Percentiles rank a stretch among this genome's conserved stretches.
Evolutionary conservation across 805 yeast species (phyloP).

Genomic region (Wickerhamomyces hampshirensis): DNA sequence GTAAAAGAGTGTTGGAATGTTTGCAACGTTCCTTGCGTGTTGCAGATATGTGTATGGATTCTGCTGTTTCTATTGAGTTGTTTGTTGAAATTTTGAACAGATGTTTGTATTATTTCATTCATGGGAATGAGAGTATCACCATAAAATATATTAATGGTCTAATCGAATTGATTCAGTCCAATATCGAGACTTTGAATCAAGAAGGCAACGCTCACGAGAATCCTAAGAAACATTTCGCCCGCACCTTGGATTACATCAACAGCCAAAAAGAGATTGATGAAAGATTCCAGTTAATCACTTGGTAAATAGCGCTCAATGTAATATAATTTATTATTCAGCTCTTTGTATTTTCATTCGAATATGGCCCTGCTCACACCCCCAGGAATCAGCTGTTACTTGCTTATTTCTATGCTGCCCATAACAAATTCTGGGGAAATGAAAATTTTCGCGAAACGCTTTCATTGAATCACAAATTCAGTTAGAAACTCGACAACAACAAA

Average conservation of each 20-base stretch:
- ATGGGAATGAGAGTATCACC: constrained; percentile 67
- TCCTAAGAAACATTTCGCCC: constrained; percentile 49
- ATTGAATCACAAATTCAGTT: no score
- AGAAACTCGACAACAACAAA: no score
- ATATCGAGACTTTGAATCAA: constrained; percentile 31
- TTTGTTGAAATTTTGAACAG: constrained; percentile 88
- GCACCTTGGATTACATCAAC: constrained; percentile 67
- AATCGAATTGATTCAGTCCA: constrained; percentile 73
- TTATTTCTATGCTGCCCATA: neutral
- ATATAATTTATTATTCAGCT: no score
- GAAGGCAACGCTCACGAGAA: constrained; percentile 14
- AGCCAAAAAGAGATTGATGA: constrained; percentile 68
- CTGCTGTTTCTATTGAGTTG: constrained; percentile 64
- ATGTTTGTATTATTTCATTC: constrained; percentile 79
- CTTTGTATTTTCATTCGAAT: no score
- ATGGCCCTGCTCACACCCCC: no score
- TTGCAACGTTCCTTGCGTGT: constrained; percentile 82
- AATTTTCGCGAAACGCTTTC: neutral
- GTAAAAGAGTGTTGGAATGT: constrained; percentile 84
- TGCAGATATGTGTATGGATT: constrained; percentile 92
- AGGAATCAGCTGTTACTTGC: no score
- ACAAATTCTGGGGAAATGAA: neutral
- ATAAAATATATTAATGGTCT: constrained; percentile 78
- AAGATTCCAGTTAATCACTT: constrained; percentile 51
- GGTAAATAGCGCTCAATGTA: no score